Percentiles rank a stretch among this genome's conserved stretches.
phyloP scores from a whole-genome alignment of 148 eudicot genomes.

The Drosera capensis region DNA sequence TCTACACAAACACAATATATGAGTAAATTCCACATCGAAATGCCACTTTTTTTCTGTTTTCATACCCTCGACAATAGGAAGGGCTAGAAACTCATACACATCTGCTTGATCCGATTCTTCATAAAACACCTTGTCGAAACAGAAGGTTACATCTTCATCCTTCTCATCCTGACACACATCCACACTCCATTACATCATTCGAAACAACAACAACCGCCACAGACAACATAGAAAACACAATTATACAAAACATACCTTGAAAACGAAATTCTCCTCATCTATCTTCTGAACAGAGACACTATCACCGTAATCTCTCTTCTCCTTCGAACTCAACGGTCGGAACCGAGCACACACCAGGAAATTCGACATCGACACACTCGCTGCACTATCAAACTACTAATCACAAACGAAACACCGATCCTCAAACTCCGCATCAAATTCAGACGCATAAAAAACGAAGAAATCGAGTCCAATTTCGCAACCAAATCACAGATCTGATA shows the following conservation, averaged over 20 bases:
- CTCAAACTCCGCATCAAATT: too few species aligned
- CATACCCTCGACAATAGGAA: constrained; percentile 72
- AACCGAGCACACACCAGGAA: constrained; percentile 61
- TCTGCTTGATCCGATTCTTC: constrained; percentile 55
- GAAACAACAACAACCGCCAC: not conserved
- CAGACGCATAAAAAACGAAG: too few species aligned
- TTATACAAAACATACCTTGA: constrained; percentile 36
- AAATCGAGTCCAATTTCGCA: too few species aligned
- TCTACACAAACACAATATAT: not conserved
- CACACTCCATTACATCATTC: not conserved
- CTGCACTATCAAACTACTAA: not conserved
- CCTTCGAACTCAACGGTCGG: constrained; percentile 51
- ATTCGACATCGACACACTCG: constrained; percentile 28
- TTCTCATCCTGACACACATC: constrained; percentile 55
- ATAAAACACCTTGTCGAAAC: constrained; percentile 61
- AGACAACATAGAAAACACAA: not conserved
- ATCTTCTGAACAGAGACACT: constrained; percentile 27
- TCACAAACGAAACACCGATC: too few species aligned
- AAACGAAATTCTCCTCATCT: constrained; percentile 37
- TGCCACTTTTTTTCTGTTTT: not conserved
- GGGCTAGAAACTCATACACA: constrained; percentile 53
- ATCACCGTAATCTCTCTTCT: constrained; percentile 34
- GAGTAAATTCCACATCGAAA: not conserved
- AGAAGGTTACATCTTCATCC: constrained; percentile 48
- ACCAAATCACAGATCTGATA: too few species aligned